Base-by-base conservation (phyloP, 2,329 filamentous ascomycete species). In the Paraphoma chrysanthemicola region DNA sequence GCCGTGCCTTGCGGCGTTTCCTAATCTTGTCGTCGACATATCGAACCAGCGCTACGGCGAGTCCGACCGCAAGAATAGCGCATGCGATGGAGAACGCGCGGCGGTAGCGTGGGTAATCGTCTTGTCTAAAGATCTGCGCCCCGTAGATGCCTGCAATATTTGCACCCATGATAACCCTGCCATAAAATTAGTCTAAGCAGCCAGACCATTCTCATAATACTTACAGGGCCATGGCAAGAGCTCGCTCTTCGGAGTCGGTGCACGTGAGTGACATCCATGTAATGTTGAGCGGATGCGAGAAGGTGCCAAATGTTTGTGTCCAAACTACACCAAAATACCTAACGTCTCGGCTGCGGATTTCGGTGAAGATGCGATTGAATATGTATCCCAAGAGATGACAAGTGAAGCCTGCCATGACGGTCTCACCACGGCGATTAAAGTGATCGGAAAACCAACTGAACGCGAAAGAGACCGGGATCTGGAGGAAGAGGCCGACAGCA, bases 111-210 rank as follows among this genome's bases (percentile, higher is more conserved):
- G 84, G 83, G 44, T 69, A 71, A 61, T 86, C 83, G 50, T 85
- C 82, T 0, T 72, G 60, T 18, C 82, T 82, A 78, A 87, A 88
- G 57, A 88, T 83, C 66, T 88, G 85, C 0, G 84, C 84, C 3
- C 85, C 86, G 52, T 86, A 85, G 49, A 88, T 87, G 18, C 85
- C 85, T 0, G 85, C 85, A 28, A 83, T 84, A 61, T 88, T 88
- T 46, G 84, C 86, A 17, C 83, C 82, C 85, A 87, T 87, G 56
- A 88, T 86, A 49, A 86, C 79, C 73, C 80, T 81, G 23, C 17
- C 41, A 16, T 18, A 30, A 30, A 9, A 33, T 61, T n/a, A 39
- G 16, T 14, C 4, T 43, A 6, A 14, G 30, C 17, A 11, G 28
- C 3, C 6, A 4, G 33, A 6, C 16, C 5, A 23, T 23, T 23